These are phyloP conservation scores for Fraxinus americana DNA, from an alignment of 257 asterid species.

Conservation along the genomic window DNA sequence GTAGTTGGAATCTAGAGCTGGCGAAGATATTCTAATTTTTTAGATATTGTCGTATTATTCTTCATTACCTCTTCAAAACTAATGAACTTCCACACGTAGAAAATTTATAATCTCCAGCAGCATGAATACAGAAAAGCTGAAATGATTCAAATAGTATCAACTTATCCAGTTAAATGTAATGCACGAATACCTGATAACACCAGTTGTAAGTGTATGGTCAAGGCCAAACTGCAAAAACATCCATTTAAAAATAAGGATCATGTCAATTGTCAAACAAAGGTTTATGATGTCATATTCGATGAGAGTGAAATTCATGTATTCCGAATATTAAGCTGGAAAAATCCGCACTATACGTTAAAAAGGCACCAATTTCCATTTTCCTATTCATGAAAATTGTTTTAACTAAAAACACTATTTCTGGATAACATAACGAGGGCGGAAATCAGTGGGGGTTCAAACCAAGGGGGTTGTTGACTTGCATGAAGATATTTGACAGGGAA, in stretches of 20 bases:
- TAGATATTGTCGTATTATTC: neutral
- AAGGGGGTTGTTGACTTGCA: neutral
- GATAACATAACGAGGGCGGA: neutral
- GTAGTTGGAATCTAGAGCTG: constrained; percentile 3
- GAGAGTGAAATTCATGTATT: constrained; percentile 18
- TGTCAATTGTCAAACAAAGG: constrained; percentile 25
- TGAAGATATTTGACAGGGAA: no score
- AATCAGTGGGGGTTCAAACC: neutral
- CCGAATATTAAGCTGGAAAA: neutral
- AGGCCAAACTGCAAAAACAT: constrained; percentile 84
- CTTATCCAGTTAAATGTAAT: constrained; percentile 18
- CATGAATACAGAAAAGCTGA: constrained; percentile 5
- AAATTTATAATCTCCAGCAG: constrained; percentile 6
- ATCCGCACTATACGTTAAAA: neutral
- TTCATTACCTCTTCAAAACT: constrained; percentile 14
- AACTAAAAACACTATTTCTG: neutral
- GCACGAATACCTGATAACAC: constrained; percentile 84
- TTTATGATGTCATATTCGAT: neutral
- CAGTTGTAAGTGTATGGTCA: constrained; percentile 98
- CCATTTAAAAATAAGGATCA: constrained; percentile 20
- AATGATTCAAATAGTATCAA: neutral
- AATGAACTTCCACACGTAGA: constrained; percentile 1
- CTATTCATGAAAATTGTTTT: neutral
- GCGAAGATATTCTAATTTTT: neutral
- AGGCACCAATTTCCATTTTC: neutral